Evolutionary conservation across 2,329 filamentous ascomycete species (phyloP).

Genomic region (Penicillium glabrum): DNA sequence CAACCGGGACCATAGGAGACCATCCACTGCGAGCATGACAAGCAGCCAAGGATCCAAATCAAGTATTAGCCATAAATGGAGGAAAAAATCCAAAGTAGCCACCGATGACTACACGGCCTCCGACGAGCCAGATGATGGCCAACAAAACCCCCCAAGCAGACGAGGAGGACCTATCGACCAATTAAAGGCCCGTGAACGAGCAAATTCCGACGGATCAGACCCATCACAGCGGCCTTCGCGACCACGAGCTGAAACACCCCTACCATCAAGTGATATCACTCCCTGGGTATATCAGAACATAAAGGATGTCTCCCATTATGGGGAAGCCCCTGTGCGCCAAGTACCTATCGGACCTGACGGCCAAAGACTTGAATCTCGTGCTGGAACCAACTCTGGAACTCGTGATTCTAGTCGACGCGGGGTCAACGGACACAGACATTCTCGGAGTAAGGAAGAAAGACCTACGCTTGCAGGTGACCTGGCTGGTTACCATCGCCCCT

Average conservation of each 20-base stretch:
- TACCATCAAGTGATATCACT: constrained; percentile 88
- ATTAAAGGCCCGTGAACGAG: constrained; percentile 67
- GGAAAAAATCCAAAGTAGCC: constrained; percentile 87
- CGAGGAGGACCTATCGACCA: constrained; percentile 47
- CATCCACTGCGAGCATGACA: constrained; percentile 83
- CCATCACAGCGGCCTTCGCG: constrained; percentile 73
- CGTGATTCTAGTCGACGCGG: constrained; percentile 55
- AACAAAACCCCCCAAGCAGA: constrained; percentile 41
- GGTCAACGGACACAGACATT: constrained; percentile 47
- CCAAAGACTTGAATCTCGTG: constrained; percentile 61
- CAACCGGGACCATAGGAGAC: constrained; percentile 72
- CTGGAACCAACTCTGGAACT: constrained; percentile 43
- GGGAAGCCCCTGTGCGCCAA: constrained; percentile 73
- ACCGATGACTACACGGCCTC: constrained; percentile 79
- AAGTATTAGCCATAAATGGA: constrained; percentile 68
- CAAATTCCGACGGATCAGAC: constrained; percentile 73
- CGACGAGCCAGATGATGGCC: constrained; percentile 65
- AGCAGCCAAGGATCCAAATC: constrained; percentile 82
- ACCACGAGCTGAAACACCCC: constrained; percentile 68
- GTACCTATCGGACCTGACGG: constrained; percentile 68
- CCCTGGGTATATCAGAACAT: constrained; percentile 95
- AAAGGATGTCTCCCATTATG: constrained; percentile 74
- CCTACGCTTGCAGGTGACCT: constrained; percentile 38
- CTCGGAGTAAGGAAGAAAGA: constrained; percentile 60
- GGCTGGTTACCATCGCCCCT: constrained; percentile 63